Evolutionary conservation across 2,329 filamentous ascomycete genomes (phyloP).

Genomic region (Paracorniculantispora psalliotae): DNA sequence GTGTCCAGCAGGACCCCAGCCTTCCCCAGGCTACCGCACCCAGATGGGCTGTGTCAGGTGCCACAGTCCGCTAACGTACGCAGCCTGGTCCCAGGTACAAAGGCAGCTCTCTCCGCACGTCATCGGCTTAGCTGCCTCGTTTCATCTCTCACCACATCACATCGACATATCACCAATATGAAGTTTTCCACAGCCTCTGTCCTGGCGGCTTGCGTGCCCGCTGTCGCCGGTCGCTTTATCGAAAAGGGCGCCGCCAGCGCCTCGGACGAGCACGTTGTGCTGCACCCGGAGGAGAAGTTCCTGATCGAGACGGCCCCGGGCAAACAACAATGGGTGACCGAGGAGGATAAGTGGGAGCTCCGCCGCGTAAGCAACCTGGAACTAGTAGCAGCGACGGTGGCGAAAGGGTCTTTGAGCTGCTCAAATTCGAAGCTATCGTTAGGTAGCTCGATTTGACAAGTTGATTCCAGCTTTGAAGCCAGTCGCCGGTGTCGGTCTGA

Average conservation of each 20-base stretch:
- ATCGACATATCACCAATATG: conserved; percentile 32
- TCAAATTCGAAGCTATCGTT: no score
- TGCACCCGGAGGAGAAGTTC: conserved; percentile 43
- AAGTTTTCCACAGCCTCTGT: conserved; percentile 49
- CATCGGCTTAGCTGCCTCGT: not conserved
- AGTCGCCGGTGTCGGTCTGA: not conserved
- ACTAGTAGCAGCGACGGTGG: not conserved
- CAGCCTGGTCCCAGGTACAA: no score
- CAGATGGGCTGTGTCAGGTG: not conserved
- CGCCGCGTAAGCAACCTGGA: conserved; percentile 57
- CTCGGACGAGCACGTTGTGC: conserved; percentile 40
- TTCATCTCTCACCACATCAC: not conserved
- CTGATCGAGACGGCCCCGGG: conserved; percentile 83
- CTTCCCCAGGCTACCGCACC: not conserved
- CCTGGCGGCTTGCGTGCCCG: conserved; percentile 50
- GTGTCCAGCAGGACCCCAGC: no score
- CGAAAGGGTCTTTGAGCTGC: no score
- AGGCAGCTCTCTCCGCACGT: not conserved
- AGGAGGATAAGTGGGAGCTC: conserved; percentile 92
- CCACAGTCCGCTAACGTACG: not conserved
- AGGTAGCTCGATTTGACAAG: not conserved
- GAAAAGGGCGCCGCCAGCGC: conserved; percentile 32
- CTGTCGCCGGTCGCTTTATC: conserved; percentile 51
- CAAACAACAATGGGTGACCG: conserved; percentile 79
- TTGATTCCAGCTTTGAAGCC: not conserved